phyloP scores from a whole-genome alignment of 2,329 filamentous ascomycete genomes.

The Corynespora cassiicola region DNA sequence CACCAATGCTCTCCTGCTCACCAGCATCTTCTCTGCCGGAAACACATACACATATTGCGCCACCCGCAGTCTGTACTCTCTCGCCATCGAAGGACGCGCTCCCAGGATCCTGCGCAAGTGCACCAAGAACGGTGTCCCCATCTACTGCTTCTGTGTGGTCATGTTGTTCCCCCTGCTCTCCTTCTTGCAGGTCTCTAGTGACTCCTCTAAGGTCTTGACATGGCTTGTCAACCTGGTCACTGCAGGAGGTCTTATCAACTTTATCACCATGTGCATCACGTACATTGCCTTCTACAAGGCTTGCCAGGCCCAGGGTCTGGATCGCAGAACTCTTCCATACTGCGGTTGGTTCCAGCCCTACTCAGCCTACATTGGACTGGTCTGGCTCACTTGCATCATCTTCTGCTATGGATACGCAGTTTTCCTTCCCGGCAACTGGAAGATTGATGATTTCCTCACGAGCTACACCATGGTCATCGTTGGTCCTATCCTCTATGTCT shows the following conservation, averaged over 20 bases:
- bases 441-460: constrained; percentile 58
- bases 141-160: constrained; percentile 73
- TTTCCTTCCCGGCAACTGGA: constrained; percentile 56
- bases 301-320: constrained; percentile 55
- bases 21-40: constrained; percentile 62
- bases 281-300: constrained; percentile 66
- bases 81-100: constrained; percentile 61
- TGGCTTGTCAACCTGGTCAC: constrained; percentile 79
- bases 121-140: constrained; percentile 70
- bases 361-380: constrained; percentile 57
- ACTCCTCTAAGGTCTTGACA: constrained; percentile 69
- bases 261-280: constrained; percentile 61
- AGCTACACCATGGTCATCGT: constrained; percentile 62
- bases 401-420: constrained; percentile 62
- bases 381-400: constrained; percentile 57
- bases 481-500: constrained; percentile 58
- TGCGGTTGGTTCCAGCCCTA: constrained; percentile 56
- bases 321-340: constrained; percentile 57
- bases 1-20: constrained; percentile 63
- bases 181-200: constrained; percentile 74
- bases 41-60: constrained; percentile 64
- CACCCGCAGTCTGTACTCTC: constrained; percentile 59
- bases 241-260: constrained; percentile 65
- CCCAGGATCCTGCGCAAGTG: constrained; percentile 64
- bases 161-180: constrained; percentile 73